These are phyloP conservation scores for Geoglossum glabrum DNA, from an alignment of 495 filamentous ascomycete species.

Conservation along the genomic window DNA sequence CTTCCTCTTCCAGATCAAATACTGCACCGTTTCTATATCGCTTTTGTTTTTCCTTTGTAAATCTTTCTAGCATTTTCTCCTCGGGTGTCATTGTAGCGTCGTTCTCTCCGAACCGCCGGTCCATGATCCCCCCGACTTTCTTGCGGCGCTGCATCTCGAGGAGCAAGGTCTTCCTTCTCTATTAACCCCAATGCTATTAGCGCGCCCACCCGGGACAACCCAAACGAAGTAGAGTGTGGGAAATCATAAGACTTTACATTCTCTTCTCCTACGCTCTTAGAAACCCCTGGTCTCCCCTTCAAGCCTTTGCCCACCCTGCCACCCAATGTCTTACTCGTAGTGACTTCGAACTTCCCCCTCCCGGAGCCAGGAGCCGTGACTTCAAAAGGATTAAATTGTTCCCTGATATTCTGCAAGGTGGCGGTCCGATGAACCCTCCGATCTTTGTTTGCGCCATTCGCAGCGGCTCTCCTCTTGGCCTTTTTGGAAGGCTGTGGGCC, in stretches of 20 bases:
- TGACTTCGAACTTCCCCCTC: slow-evolving; percentile 50
- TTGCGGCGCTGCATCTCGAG: slow-evolving; percentile 69
- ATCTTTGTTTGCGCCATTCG: slow-evolving; percentile 38
- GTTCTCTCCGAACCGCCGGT: slow-evolving; percentile 89
- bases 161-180: slow-evolving; percentile 62
- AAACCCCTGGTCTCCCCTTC: slow-evolving; percentile 52
- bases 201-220: not conserved
- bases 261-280: slow-evolving; percentile 75
- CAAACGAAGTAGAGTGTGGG: not conserved
- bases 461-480: slow-evolving; percentile 54
- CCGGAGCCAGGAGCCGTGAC: slow-evolving; percentile 48
- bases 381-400: slow-evolving; percentile 95
- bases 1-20: slow-evolving; percentile 82
- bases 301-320: slow-evolving; percentile 31
- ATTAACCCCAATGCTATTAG: slow-evolving; percentile 3
- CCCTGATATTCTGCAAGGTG: slow-evolving; percentile 65
- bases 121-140: slow-evolving; percentile 80
- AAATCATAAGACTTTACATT: slow-evolving; percentile 33
- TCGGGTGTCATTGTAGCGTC: slow-evolving; percentile 87
- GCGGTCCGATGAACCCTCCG: slow-evolving; percentile 50
- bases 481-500: slow-evolving; percentile 85
- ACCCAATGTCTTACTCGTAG: slow-evolving; percentile 34
- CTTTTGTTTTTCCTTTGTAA: slow-evolving; percentile 61
- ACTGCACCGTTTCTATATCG: slow-evolving; percentile 48
- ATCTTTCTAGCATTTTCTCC: slow-evolving; percentile 80